Evolutionary conservation across 2,329 filamentous ascomycete species (phyloP), one percentile per base, ranked within the genome.

Genomic region (Pseudogymnoascus sp.): DNA sequence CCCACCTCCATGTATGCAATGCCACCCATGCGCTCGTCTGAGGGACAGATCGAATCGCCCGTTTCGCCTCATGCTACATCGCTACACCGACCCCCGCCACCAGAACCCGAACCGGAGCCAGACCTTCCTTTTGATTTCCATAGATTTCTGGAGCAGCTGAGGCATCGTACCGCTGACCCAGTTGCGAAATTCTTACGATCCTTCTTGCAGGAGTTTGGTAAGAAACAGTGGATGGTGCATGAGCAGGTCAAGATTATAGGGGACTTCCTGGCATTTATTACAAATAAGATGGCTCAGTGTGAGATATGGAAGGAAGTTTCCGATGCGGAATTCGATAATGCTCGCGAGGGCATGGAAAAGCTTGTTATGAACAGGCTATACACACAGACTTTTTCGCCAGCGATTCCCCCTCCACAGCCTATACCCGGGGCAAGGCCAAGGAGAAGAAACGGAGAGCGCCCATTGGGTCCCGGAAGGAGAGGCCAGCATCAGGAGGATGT

Each of bases 221-320:
- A 97, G 79, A 91, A 93, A 69, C 95, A 97, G 76, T 99, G 95
- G 95, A 96, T 96, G 90, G 95, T 97, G 5, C 95, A 99, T 74
- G 95, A 99, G 77, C 95, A 99, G 75, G 95, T 97, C 73, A 99
- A 99, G 78, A 97, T 99, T 66, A 96, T 99, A 66, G 87, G 91
- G 68, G 96, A 99, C 74, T 99, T 99, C 69, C 80, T 99, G 59
- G 87, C 92, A 50, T 99, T 99, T 72, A 99, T 99, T 67, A 90
- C 90, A 62, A 96, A 96, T 77, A 97, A 97, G 79, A 99, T 99
- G 96, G 91, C 89, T 12, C 84, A 91, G 67, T 99, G 95, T 72
- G 95, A 99, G 66, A 91, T 99, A 2, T 99, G 95, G 95, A 86
- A 90, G 64, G 91, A 95, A 36, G 91, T 97, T 0, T 96, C 93